Base-by-base conservation (phyloP, 2,329 filamentous ascomycete species). In the Arthrobotrys musiformis region DNA sequence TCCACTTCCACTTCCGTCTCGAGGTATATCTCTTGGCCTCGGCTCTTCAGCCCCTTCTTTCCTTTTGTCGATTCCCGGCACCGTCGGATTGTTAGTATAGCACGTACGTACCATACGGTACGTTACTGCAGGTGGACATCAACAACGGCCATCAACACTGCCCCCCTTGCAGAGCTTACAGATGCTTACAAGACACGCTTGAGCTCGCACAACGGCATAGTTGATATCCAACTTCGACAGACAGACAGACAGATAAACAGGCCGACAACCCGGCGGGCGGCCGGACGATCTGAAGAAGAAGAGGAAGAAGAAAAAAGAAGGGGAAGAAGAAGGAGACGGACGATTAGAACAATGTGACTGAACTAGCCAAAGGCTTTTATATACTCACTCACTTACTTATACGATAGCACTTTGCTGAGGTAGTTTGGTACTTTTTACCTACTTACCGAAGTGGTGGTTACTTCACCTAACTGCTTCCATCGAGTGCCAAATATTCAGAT, bases 121-220 rank as follows among this genome's bases (percentile, higher is more conserved):
- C n/a, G n/a, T n/a, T n/a, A 33, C 52, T 58, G 30, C 17, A 26
- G 28, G 26, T 35, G n/a, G 50, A 13, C 28, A 17, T 56, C 50
- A 33, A 35, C 50, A 28, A 13, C 19, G 17, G 24, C 42, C 50
- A 33, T 35, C 35, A 2, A 2, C 28, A n/a, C n/a, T n/a, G n/a
- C 35, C 24, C 48, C 63, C 63, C 63, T 68, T 68, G 63, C 50
- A 68, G 63, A 68, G 63, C 46, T 54, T 37, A 52, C 62, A 28
- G 46, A 52, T 66, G 44, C 61, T 66, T 50, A 48, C 61, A 58
- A 17, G 54, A 58, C 54, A 58, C 54, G 54, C 33, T n/a, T n/a
- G n/a, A n/a, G n/a, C n/a, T 58, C 54, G 33, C 33, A 58, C 33
- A n/a, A 40, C 54, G 54, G 33, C 19, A 40, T 58, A 58, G n/a